Percentiles rank a stretch among this genome's conserved stretches.
Conservation (phyloP, 306 rosid species). For the Inga laurina region DNA sequence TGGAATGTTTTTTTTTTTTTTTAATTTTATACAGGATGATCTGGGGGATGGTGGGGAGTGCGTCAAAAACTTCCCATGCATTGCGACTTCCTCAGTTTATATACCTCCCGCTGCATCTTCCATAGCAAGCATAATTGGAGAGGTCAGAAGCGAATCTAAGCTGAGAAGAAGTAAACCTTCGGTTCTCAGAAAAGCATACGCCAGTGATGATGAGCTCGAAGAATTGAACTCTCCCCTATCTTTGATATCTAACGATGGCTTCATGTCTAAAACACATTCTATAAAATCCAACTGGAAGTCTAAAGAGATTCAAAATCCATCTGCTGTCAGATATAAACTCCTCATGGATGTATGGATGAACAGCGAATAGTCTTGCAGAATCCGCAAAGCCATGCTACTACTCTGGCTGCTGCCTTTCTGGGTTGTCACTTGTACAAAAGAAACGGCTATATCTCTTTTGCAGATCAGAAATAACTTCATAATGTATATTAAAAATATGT, state of each 20-base stretch:
- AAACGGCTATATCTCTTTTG: background rate
- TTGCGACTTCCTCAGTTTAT: conserved; percentile 55
- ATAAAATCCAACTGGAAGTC: conserved; percentile 42
- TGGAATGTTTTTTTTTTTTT: too few species aligned
- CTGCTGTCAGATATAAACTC: conserved; percentile 69
- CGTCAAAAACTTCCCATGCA: conserved; percentile 55
- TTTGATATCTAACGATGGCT: conserved; percentile 40
- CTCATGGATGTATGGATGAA: conserved; percentile 72
- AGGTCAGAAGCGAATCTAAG: conserved; percentile 52
- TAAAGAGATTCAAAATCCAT: conserved; percentile 40
- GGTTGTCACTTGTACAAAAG: conserved; percentile 14
- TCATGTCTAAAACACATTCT: conserved; percentile 40
- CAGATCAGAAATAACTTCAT: background rate
- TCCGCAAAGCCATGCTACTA: background rate
- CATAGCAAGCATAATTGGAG: conserved; percentile 52
- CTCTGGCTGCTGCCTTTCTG: background rate
- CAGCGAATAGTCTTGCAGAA: conserved; percentile 38
- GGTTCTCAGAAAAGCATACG: conserved; percentile 58
- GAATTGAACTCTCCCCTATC: conserved; percentile 72
- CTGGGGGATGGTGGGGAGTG: conserved; percentile 43
- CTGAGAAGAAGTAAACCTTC: conserved; percentile 73
- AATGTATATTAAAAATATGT: background rate
- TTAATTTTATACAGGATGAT: conserved; percentile 45
- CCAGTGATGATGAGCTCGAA: conserved; percentile 85
- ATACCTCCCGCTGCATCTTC: conserved; percentile 55